These are phyloP conservation scores for Serendipita sp. DNA, from an alignment of 768 basidiomycete genomes.

Conservation along the genomic window DNA sequence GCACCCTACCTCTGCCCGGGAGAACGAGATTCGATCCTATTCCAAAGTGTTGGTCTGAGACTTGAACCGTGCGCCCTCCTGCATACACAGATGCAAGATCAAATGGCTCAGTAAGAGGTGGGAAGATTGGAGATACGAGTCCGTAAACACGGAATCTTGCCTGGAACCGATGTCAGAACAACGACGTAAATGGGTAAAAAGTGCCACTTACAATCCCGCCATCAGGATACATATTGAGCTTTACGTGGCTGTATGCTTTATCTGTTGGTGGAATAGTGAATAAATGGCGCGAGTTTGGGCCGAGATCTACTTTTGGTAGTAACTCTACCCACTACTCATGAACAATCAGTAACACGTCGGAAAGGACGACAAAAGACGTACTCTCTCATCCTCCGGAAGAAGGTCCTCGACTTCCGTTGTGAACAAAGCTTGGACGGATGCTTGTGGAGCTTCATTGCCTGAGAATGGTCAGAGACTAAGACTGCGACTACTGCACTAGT, in stretches of 20 bases:
- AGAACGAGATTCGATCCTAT: slow-evolving; percentile 80
- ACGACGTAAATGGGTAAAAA: slow-evolving; percentile 9
- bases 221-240: slow-evolving; percentile 90
- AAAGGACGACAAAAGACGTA: slow-evolving; percentile 21
- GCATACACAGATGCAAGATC: slow-evolving; percentile 86
- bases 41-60: slow-evolving; percentile 92
- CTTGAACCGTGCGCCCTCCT: slow-evolving; percentile 68
- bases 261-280: slow-evolving; percentile 50
- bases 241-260: slow-evolving; percentile 54
- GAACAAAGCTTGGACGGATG: slow-evolving; percentile 44
- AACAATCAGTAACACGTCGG: neutral
- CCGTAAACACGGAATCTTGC: slow-evolving; percentile 91
- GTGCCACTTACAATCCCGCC: slow-evolving; percentile 70
- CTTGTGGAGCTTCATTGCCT: slow-evolving; percentile 81
- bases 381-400: slow-evolving; percentile 33
- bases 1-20: slow-evolving; percentile 56
- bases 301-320: slow-evolving; percentile 57
- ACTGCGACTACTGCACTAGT: neutral
- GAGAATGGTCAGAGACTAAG: neutral
- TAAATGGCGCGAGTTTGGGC: slow-evolving; percentile 76
- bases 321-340: slow-evolving; percentile 58
- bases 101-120: slow-evolving; percentile 34
- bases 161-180: slow-evolving; percentile 24
- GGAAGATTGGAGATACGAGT: slow-evolving; percentile 47
- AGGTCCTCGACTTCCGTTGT: slow-evolving; percentile 20